Evolutionary conservation across 2,329 filamentous ascomycete species (phyloP).

Genomic region (Diatrype stigma): DNA sequence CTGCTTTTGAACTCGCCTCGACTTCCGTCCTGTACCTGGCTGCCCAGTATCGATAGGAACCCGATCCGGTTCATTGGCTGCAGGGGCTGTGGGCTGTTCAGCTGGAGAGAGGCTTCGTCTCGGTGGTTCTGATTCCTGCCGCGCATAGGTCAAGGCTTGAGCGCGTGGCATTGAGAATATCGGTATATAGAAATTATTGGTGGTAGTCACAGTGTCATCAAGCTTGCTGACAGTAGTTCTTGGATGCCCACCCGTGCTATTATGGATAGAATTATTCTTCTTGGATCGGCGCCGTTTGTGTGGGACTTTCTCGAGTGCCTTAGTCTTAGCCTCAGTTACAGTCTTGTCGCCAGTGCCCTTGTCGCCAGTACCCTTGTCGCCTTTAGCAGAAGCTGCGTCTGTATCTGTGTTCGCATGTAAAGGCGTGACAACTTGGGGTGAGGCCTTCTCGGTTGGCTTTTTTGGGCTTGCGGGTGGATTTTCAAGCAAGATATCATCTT

Average conservation of each 20-base stretch:
- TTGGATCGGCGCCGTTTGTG: background rate
- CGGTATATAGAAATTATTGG: no score
- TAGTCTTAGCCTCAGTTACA: background rate
- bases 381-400: background rate
- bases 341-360: background rate
- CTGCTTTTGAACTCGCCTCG: constrained; percentile 11
- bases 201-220: background rate
- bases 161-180: no score
- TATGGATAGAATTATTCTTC: background rate
- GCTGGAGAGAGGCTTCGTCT: background rate
- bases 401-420: background rate
- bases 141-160: background rate
- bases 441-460: constrained; percentile 4
- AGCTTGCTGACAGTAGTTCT: background rate
- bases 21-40: constrained; percentile 7
- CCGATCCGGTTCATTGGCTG: background rate
- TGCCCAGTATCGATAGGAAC: background rate
- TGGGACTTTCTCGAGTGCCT: background rate
- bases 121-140: background rate
- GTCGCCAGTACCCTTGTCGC: background rate
- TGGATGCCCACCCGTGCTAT: background rate
- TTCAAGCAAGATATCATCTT: constrained; percentile 23
- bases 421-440: background rate
- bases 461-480: background rate
- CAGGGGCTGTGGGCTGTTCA: constrained; percentile 5